These are phyloP conservation scores for Choanephora cucurbitarum DNA, from an alignment of 371 early-diverging fungal species.

Conservation along the genomic window DNA sequence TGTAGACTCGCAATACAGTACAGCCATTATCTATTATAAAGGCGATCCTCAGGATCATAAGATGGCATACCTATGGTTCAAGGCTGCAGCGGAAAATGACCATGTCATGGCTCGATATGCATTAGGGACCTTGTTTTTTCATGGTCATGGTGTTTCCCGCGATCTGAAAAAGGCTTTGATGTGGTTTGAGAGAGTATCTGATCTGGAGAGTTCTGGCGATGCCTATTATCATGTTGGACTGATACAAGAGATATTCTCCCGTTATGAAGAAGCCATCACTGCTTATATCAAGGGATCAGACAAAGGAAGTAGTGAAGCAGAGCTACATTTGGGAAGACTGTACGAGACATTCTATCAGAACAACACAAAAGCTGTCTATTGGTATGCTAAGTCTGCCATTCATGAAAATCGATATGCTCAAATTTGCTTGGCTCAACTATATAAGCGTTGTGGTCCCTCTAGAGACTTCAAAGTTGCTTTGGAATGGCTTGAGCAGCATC, in stretches of 20 bases:
- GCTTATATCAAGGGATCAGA: not conserved
- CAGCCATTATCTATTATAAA: slow-evolving; percentile 3
- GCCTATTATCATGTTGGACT: not conserved
- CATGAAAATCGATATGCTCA: not conserved
- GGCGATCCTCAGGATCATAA: not conserved
- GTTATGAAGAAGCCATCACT: not conserved
- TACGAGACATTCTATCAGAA: not conserved
- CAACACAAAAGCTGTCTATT: not conserved
- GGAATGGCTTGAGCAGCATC: not conserved
- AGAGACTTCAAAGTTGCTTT: not conserved
- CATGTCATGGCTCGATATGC: slow-evolving; percentile 2
- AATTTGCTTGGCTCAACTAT: not conserved
- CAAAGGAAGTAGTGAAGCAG: not conserved
- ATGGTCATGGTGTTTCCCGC: slow-evolving; percentile 4
- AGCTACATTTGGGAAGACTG: not conserved
- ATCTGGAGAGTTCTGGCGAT: not conserved
- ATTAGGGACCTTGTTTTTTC: not conserved
- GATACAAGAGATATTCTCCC: not conserved
- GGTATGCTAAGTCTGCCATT: not conserved
- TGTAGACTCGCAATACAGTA: not conserved
- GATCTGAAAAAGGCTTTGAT: slow-evolving; percentile 4
- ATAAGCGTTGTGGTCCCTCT: not conserved
- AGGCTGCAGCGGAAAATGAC: slow-evolving; percentile 1
- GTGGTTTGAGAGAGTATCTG: slow-evolving; percentile 3
- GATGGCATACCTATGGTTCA: slow-evolving; percentile 1